phyloP scores from a whole-genome alignment of 2,329 filamentous ascomycete species.

The Hypoxylon sp. region DNA sequence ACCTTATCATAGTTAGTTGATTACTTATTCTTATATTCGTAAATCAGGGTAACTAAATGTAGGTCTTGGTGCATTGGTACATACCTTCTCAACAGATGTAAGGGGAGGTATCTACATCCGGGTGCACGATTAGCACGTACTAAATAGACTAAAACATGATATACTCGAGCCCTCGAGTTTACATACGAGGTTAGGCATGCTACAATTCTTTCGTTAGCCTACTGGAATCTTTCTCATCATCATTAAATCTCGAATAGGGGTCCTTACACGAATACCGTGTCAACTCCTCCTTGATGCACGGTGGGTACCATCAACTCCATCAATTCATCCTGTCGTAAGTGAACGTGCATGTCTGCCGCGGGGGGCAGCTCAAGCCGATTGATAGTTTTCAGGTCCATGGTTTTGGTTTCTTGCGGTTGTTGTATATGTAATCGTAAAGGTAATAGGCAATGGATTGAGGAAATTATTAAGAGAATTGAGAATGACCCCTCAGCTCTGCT shows the following conservation, averaged over 20 bases:
- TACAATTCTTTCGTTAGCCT: constrained; percentile 22
- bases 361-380: constrained; percentile 64
- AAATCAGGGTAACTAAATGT: too few relatives aligned
- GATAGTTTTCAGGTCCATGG: constrained; percentile 27
- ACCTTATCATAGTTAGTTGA: constrained; percentile 60
- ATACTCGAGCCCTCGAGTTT: neutral
- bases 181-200: constrained; percentile 43
- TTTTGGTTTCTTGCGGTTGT: too few relatives aligned
- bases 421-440: too few relatives aligned
- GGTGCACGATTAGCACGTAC: constrained; percentile 9
- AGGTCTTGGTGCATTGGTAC: too few relatives aligned
- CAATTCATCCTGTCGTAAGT: constrained; percentile 73
- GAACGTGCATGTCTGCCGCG: constrained; percentile 74
- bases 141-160: neutral
- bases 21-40: neutral
- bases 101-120: constrained; percentile 30
- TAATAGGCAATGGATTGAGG: too few relatives aligned
- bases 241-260: constrained; percentile 6
- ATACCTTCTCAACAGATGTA: constrained; percentile 31
- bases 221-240: neutral
- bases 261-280: constrained; percentile 62
- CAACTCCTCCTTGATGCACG: constrained; percentile 69
- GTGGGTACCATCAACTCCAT: constrained; percentile 65
- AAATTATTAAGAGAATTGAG: too few relatives aligned
- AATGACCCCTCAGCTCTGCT: too few relatives aligned